Conservation (phyloP, 106 monocot species). For the Iris macrosiphon region DNA sequence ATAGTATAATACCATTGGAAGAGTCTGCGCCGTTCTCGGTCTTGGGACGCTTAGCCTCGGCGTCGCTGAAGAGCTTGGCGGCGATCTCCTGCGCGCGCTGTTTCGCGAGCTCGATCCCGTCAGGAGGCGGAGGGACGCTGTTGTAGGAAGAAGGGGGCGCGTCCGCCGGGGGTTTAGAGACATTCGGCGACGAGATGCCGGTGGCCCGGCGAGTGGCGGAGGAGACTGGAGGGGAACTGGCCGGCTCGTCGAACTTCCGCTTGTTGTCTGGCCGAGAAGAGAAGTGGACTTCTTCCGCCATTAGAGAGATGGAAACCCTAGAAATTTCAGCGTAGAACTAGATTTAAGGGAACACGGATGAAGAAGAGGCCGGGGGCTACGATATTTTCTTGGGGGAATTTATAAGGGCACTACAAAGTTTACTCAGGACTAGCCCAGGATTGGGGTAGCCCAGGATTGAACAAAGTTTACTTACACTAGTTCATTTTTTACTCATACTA, state of each 20-base stretch:
- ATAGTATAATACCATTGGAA: too few species aligned
- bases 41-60: slow-evolving; percentile 78
- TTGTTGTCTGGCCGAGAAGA: slow-evolving; percentile 58
- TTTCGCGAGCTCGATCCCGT: slow-evolving; percentile 75
- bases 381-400: too few species aligned
- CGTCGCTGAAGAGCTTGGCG: too few species aligned
- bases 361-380: not conserved
- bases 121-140: slow-evolving; percentile 61
- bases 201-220: slow-evolving; percentile 41
- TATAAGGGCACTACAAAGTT: too few species aligned
- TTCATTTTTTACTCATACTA: too few species aligned
- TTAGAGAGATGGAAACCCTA: slow-evolving; percentile 3
- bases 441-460: too few species aligned
- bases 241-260: slow-evolving; percentile 71
- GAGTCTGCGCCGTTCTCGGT: slow-evolving; percentile 45
- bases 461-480: too few species aligned
- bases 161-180: slow-evolving; percentile 13
- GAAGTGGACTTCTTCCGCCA: slow-evolving; percentile 61
- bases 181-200: slow-evolving; percentile 61
- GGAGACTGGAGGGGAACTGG: slow-evolving; percentile 2
- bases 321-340: not conserved
- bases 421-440: too few species aligned
- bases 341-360: not conserved
- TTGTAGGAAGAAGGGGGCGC: slow-evolving; percentile 44
- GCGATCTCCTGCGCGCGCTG: slow-evolving; percentile 86